Evolutionary conservation across 2,329 filamentous ascomycete genomes (phyloP).

Genomic region (Penicillium aurantiogriseum): DNA sequence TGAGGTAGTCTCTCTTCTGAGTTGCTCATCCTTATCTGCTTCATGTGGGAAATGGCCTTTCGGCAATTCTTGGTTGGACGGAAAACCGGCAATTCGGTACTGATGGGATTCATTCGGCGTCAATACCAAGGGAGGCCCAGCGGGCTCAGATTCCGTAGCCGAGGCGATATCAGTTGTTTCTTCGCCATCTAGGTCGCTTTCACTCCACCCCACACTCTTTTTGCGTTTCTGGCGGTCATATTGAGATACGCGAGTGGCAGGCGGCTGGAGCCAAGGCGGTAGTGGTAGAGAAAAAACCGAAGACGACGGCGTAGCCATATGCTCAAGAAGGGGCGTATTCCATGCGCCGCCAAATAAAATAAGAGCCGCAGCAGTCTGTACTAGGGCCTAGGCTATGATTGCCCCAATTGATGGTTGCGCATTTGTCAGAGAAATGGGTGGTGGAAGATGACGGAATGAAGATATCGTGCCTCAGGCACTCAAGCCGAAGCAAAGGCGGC

Average conservation of each 20-base stretch:
- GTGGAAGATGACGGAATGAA: conserved; percentile 11
- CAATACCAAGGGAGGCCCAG: conserved; percentile 29
- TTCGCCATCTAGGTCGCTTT: conserved; percentile 25
- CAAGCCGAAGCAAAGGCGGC: conserved; percentile 16
- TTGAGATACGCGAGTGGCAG: conserved; percentile 34
- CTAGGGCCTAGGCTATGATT: not conserved
- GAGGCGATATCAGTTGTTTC: conserved; percentile 33
- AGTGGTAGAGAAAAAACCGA: conserved; percentile 42
- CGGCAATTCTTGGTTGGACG: conserved; percentile 40
- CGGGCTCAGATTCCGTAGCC: conserved; percentile 20
- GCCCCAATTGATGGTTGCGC: not conserved
- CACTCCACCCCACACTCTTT: conserved; percentile 27
- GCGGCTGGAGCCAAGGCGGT: conserved; percentile 37
- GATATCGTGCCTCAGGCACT: conserved; percentile 10
- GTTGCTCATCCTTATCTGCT: conserved; percentile 17
- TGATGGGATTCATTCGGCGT: conserved; percentile 45
- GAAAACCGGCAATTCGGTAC: conserved; percentile 44
- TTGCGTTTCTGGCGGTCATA: conserved; percentile 40
- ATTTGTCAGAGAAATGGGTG: conserved; percentile 1
- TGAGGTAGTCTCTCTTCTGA: conserved; percentile 11
- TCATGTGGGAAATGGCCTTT: conserved; percentile 44
- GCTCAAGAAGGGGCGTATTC: not conserved
- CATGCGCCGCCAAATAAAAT: not conserved
- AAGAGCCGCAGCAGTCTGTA: not conserved
- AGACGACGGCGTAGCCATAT: conserved; percentile 32